Evolutionary conservation across 2,329 filamentous ascomycete species (phyloP).

Genomic region (Calcarisporium arbuscula): DNA sequence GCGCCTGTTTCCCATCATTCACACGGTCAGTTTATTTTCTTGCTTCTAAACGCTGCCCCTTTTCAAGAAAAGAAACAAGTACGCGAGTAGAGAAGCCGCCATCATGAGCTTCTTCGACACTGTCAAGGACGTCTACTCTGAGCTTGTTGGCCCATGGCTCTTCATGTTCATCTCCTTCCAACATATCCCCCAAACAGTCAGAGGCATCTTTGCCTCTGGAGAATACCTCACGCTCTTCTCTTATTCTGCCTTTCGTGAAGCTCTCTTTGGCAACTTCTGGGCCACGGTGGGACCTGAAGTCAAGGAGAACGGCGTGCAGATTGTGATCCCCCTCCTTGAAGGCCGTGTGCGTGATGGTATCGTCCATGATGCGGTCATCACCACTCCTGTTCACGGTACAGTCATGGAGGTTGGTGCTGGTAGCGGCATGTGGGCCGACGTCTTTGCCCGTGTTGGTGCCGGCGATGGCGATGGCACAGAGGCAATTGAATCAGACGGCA

Average conservation of each 20-base stretch:
- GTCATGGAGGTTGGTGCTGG: conserved; percentile 60
- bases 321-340: conserved; percentile 49
- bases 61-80: too few relatives aligned
- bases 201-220: conserved; percentile 29
- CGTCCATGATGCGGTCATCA: conserved; percentile 24
- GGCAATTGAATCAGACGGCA: conserved; percentile 9
- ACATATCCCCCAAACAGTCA: conserved; percentile 47
- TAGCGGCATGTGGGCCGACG: conserved; percentile 52
- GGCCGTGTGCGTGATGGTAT: conserved; percentile 36
- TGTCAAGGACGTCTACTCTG: conserved; percentile 19
- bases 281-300: conserved; percentile 43
- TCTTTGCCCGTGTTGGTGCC: conserved; percentile 34
- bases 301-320: conserved; percentile 31
- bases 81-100: too few relatives aligned
- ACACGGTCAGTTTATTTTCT: neutral
- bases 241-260: conserved; percentile 32
- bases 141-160: conserved; percentile 41
- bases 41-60: neutral
- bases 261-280: conserved; percentile 61
- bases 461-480: too few relatives aligned
- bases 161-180: conserved; percentile 44
- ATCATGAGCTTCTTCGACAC: conserved; percentile 19
- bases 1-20: too few relatives aligned
- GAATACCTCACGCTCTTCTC: conserved; percentile 33
- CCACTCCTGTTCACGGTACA: conserved; percentile 38